Conservation (phyloP, 108 stramenopile species). For the Skeletonema tropicum region DNA sequence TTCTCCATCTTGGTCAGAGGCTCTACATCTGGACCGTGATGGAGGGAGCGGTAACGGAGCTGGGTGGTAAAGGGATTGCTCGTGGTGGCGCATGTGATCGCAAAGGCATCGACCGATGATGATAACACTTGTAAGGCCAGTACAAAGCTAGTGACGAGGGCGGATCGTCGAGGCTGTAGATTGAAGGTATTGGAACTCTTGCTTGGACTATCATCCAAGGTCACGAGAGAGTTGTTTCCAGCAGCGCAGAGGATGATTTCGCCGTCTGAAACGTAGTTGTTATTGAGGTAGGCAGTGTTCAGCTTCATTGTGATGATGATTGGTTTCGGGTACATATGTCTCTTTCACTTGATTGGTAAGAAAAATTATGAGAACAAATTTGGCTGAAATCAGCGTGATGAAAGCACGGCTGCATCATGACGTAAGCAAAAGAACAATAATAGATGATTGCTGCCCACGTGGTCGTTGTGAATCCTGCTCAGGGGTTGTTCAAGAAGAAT, state of each 20-base stretch:
- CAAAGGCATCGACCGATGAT: background rate
- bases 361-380: background rate
- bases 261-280: background rate
- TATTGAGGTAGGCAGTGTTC: background rate
- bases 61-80: background rate
- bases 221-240: background rate
- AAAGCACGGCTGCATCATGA: too few relatives aligned
- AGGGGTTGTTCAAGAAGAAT: too few relatives aligned
- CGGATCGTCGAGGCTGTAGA: background rate
- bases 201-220: background rate
- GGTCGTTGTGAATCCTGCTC: too few relatives aligned
- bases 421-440: too few relatives aligned
- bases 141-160: background rate
- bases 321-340: background rate
- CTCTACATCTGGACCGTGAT: constrained; percentile 6
- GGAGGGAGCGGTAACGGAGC: constrained; percentile 34
- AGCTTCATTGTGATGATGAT: background rate
- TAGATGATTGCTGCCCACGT: too few relatives aligned
- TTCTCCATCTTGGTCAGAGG: constrained; percentile 32
- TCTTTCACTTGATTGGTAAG: background rate
- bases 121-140: background rate
- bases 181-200: background rate
- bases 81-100: background rate
- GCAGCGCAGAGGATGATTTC: background rate
- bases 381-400: background rate